Percentiles rank a stretch among this genome's conserved stretches.
Conservation (phyloP, 2,329 filamentous ascomycete genomes). For the Fusarium robinianum region DNA sequence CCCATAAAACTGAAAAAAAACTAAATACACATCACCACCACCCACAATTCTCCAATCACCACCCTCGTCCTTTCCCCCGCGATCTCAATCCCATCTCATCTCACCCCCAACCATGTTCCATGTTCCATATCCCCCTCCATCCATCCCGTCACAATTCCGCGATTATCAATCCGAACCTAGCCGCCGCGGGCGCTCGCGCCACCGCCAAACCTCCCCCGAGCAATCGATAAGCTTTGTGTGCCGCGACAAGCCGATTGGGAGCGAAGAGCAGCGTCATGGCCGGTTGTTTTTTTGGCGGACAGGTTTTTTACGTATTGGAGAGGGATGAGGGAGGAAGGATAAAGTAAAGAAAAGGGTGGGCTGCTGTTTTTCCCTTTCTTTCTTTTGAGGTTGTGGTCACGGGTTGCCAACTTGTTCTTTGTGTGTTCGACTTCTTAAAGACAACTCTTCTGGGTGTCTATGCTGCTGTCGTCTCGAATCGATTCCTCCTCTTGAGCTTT, state of each 20-base stretch:
- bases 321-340: slow-evolving; percentile 10
- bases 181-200: slow-evolving; percentile 28
- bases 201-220: slow-evolving; percentile 13
- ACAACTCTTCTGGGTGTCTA: slow-evolving; percentile 6
- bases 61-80: slow-evolving; percentile 14
- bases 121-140: slow-evolving; percentile 13
- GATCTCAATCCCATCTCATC: slow-evolving; percentile 5
- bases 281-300: too few relatives aligned
- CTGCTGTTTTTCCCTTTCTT: neutral
- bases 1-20: neutral
- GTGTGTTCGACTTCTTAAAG: slow-evolving; percentile 10
- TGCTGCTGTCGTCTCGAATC: neutral
- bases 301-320: too few relatives aligned
- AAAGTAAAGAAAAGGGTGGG: neutral
- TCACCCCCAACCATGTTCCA: slow-evolving; percentile 12
- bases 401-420: slow-evolving; percentile 12
- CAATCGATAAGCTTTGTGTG: slow-evolving; percentile 34
- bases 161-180: slow-evolving; percentile 40
- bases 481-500: neutral
- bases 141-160: slow-evolving; percentile 32
- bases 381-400: too few relatives aligned
- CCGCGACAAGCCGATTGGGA: slow-evolving; percentile 37
- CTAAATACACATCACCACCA: neutral
- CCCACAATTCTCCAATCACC: slow-evolving; percentile 23
- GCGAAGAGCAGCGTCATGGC: slow-evolving; percentile 26